These are phyloP conservation scores for Suillus bovinus DNA, from an alignment of 768 basidiomycete species.

Conservation along the genomic window DNA sequence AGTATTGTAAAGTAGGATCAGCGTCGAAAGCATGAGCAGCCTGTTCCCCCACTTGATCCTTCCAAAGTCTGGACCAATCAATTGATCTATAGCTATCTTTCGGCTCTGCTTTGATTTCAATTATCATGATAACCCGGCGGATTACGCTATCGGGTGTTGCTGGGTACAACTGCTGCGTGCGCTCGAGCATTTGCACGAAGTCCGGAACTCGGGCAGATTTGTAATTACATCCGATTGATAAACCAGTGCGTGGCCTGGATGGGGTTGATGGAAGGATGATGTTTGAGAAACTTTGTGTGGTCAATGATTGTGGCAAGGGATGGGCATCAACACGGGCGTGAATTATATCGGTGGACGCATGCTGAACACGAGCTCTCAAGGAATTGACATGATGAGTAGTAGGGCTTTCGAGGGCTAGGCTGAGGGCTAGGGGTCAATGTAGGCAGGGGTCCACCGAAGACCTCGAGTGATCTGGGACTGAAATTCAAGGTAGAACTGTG, in stretches of 20 bases:
- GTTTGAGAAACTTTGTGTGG: no score
- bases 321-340: no score
- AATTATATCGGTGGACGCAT: no score
- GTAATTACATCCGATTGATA: neutral
- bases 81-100: fast-evolving
- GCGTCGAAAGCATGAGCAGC: constrained; percentile 1
- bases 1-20: neutral
- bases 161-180: neutral
- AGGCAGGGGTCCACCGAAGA: neutral
- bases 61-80: neutral
- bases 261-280: neutral
- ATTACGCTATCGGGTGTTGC: neutral
- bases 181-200: constrained; percentile 1
- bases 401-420: neutral
- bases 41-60: neutral
- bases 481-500: neutral
- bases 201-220: neutral
- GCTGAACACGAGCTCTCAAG: no score
- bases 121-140: neutral
- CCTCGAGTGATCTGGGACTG: neutral
- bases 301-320: no score
- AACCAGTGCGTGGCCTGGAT: neutral
- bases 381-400: neutral
- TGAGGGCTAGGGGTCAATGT: neutral
- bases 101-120: constrained; percentile 8